Base-by-base conservation (phyloP, 208 protist species). In the Crithidia mellificae region DNA sequence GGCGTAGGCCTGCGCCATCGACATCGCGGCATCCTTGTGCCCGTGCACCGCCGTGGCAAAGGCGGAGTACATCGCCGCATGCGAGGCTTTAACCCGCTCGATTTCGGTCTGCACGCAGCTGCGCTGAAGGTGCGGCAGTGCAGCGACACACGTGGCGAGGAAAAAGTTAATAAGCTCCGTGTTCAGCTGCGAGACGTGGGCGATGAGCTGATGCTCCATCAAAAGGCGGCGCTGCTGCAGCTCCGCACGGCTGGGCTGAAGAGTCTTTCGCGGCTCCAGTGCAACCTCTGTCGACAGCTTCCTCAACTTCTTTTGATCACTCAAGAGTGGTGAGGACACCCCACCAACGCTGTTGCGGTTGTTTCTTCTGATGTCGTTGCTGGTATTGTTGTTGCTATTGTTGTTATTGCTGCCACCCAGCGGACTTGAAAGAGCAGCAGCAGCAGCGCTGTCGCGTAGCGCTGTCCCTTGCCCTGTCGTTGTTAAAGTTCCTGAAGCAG, bases 131-230 rank as follows among this genome's bases (percentile, higher is more conserved):
- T 59, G 51, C 47, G 68, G 63, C n/a, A 90, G 22, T 24, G 67
- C 63, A 17, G 72, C 47, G 8, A 76, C 72, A 36, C 74, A 80
- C 7, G 75, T 63, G 52, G 85, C 81, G 9, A 88, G 62, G 25
- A 95, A 83, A 47, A 84, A 85, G 57, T 95, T 95, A 46, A 95
- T 91, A 4, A 95, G 68, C 68, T 92, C 89, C 57, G 89, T 95
- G 73, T 91, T 92, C 30, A 92, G 53, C 34, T 85, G 86, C 3
- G 86, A 87, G 7, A 95, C 66, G 5, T 74, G 63, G 0, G 78
- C 59, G 14, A 91, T 68, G 15, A 92, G 69, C 51, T 90, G 79
- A 8, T 67, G 66, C 62, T 91, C 82, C 63, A 92, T 72, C 9
- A 43, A 27, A 14, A 44, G 11, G 14, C 69, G 63, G 3, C 51